Evolutionary conservation across 1,284 basidiomycete genomes (phyloP), one percentile per base, ranked within the genome.

Genomic region (Abortiporus biennis): DNA sequence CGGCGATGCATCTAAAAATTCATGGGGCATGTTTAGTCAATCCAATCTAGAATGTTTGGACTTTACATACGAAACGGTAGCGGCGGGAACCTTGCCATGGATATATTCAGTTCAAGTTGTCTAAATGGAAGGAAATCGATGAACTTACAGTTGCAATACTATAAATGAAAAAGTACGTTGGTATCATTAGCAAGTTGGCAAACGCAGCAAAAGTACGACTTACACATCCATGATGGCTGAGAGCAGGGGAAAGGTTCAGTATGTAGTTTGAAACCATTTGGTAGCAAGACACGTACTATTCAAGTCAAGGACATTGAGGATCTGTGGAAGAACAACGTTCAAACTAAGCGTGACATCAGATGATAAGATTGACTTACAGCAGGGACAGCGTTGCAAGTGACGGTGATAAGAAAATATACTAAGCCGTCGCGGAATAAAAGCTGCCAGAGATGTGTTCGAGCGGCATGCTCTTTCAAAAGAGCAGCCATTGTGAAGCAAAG

Each of bases 371-470:
- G 4, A 63, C 71, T 45, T 57, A 83, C 82, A 16, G 82, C 81
- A 37, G 82, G 80, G 37, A 85, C 65, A 38, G 72, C 71, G 50
- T 85, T 86, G 42, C 71, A 76, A 12, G 72, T 65, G 52, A 83
- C 84, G 1, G 82, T 75, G 30, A 81, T 63, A 36, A 79, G 40
- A 54, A 81, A 82, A 54, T 76, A 81, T 11, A 82, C 71, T 27
- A 85, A 63, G n/a, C 82, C 83, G 50, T 86, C 81, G 20, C 71
- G 67, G 65, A 85, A 81, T 35, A 87, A 69, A 23, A 87, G 58
- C 44, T 75, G 69, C 75, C 74, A 75, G 31, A 85, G 62, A 57
- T 70, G 69, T 40, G 75, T 72, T 31, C 71, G 64, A 8, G 68
- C 63, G 31, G 74, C 71, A 52, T 76, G 70, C 43, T 65, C 71